Evolutionary conservation across 1,139 yeast species (phyloP), one percentile per base, ranked within the genome.

Genomic region (Saccharomyces hybrid): DNA sequence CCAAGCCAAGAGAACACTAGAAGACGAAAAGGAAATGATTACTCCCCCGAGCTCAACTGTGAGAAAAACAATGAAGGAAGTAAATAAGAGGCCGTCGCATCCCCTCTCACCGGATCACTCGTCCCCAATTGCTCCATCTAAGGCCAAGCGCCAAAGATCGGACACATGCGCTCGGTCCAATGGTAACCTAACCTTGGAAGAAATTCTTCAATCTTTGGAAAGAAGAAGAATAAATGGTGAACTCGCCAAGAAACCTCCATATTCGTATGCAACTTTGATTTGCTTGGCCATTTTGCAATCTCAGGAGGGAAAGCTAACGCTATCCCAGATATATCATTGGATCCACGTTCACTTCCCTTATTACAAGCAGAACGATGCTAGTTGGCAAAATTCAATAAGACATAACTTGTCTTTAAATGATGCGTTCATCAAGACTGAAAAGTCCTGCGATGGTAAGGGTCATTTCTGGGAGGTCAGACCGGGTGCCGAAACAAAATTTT

Each of bases 381-480:
- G 98, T 29, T 88, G 97, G 97, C 96, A 88, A 68, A 88, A 88
- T 70, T 87, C 95, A 29, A 88, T 88, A 60, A 84, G 96, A 57
- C 96, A 88, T 70, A 88, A 89, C 62, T 74, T 89, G 54, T 86
- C 95, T 27, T 75, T 89, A 61, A 89, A 88, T 72, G 89, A 88
- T 68, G 96, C 96, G 1, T 89, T 89, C 64, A 79, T 86, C 54
- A 93, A 93, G 72, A 89, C 95, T 42, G 96, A 88, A 61, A 86
- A 93, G 68, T 91, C 97, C 14, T 86, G 88, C 63, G 96, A 88
- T 70, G 98, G 98, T 5, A 93, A 93, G 73, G 99, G 99, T 34
- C 96, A 91, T 73, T 93, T 86, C 71, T 95, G 99, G 99, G 83
- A 88, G 63, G 88, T 93, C 54, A 90, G 86, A 58, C 76, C 81